Evolutionary conservation across 2,329 filamentous ascomycete genomes (phyloP).

Genomic region (Hypoxylon sp.): DNA sequence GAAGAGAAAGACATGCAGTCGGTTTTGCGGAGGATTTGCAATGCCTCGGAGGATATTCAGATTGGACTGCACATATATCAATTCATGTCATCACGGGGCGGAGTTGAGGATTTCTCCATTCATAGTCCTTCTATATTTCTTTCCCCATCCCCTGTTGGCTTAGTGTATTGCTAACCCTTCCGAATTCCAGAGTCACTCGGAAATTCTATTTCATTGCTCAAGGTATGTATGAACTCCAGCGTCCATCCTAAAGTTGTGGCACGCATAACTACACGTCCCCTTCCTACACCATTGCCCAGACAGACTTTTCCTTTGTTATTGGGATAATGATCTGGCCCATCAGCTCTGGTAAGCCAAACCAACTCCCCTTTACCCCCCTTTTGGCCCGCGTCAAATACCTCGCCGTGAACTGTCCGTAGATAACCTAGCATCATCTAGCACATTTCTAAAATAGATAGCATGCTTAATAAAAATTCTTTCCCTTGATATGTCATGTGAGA

Average conservation of each 20-base stretch:
- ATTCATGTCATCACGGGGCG: conserved; percentile 39
- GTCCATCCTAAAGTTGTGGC: not conserved
- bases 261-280: not conserved
- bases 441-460: not conserved
- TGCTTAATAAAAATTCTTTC: not conserved
- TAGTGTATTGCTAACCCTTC: conserved; percentile 42
- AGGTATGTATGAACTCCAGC: conserved; percentile 38
- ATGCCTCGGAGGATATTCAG: conserved; percentile 18
- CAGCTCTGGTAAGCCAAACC: not conserved
- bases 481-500: not conserved
- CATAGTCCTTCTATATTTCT: conserved; percentile 42
- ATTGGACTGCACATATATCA: conserved; percentile 44
- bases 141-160: conserved; percentile 19
- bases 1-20: conserved; percentile 3
- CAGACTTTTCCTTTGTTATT: not conserved
- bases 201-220: not conserved
- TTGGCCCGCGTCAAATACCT: not conserved
- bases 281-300: not conserved
- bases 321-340: not conserved
- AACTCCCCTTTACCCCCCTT: not conserved
- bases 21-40: not conserved
- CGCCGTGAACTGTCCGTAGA: not conserved
- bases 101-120: conserved; percentile 40
- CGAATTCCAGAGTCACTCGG: conserved; percentile 31
- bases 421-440: not conserved